Evolutionary conservation across 2,329 filamentous ascomycete species (phyloP).

Genomic region (Plectosphaerella cucumerina): DNA sequence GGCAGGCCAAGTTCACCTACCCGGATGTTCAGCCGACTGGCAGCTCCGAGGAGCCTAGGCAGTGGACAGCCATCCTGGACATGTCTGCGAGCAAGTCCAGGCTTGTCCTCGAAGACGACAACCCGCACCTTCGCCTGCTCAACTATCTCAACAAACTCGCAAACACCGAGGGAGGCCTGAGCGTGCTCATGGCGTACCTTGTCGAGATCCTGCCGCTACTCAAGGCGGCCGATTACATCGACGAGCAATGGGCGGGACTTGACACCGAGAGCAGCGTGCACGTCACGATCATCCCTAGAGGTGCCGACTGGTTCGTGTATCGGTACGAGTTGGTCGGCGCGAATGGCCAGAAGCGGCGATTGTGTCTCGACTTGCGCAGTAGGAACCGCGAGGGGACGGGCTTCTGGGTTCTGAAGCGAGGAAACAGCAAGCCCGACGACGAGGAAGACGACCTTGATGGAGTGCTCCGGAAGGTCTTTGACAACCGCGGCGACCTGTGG

Average conservation of each 20-base stretch:
- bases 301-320: conserved; percentile 54
- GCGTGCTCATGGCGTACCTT: conserved; percentile 49
- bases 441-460: conserved; percentile 29
- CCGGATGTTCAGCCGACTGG: conserved; percentile 25
- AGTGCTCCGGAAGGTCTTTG: conserved; percentile 41
- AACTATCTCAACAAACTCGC: conserved; percentile 55
- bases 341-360: conserved; percentile 22
- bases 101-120: conserved; percentile 47
- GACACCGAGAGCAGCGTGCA: conserved; percentile 37
- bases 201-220: conserved; percentile 62
- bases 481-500: conserved; percentile 39
- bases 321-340: conserved; percentile 41
- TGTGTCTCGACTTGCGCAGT: conserved; percentile 51
- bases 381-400: conserved; percentile 40
- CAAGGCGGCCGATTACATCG: conserved; percentile 55
- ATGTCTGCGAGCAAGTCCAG: conserved; percentile 30
- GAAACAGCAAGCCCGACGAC: conserved; percentile 13
- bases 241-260: conserved; percentile 45
- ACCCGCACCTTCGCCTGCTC: conserved; percentile 63
- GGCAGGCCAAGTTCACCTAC: conserved; percentile 67
- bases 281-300: conserved; percentile 48
- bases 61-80: conserved; percentile 54
- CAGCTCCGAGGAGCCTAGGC: conserved; percentile 14
- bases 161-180: conserved; percentile 50
- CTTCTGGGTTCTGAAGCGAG: conserved; percentile 45